Evolutionary conservation across 441 rosid genomes (phyloP).

Genomic region (Biscutella auriculata): DNA sequence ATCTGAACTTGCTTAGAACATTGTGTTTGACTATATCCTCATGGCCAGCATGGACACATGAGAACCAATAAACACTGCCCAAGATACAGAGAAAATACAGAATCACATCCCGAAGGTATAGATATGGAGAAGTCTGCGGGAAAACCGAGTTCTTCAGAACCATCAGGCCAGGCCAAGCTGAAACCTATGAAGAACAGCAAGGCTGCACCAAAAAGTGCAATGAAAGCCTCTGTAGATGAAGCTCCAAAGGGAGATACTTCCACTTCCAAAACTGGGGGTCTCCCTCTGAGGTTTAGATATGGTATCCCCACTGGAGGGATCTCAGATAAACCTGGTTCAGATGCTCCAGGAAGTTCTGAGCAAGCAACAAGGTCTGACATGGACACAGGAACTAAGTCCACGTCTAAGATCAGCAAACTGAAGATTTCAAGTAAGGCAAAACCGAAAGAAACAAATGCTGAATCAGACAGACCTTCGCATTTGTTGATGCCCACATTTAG

Average conservation of each 20-base stretch:
- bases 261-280: constrained; percentile 40
- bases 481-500: constrained; percentile 49
- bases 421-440: constrained; percentile 61
- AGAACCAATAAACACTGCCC: constrained; percentile 98
- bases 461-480: constrained; percentile 39
- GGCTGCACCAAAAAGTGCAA: constrained; percentile 31
- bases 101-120: constrained; percentile 36
- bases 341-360: constrained; percentile 44
- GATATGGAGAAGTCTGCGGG: constrained; percentile 50
- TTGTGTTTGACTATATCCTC: constrained; percentile 12
- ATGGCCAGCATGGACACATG: constrained; percentile 92
- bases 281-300: constrained; percentile 61
- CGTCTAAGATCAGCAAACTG: constrained; percentile 55
- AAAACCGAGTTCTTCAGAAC: constrained; percentile 44
- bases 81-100: constrained; percentile 76
- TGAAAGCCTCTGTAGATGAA: constrained; percentile 38
- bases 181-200: constrained; percentile 52
- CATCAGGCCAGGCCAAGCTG: constrained; percentile 40
- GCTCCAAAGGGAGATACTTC: constrained; percentile 48
- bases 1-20: neutral
- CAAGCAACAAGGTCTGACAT: constrained; percentile 36
- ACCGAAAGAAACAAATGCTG: constrained; percentile 38
- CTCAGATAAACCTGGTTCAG: constrained; percentile 42
- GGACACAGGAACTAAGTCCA: constrained; percentile 43
- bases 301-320: constrained; percentile 45